A percentile compares a stretch with the other conserved stretches of the same genome.
phyloP scores from a whole-genome alignment of 2,329 filamentous ascomycete species.

The Gaeumannomyces tritici region DNA sequence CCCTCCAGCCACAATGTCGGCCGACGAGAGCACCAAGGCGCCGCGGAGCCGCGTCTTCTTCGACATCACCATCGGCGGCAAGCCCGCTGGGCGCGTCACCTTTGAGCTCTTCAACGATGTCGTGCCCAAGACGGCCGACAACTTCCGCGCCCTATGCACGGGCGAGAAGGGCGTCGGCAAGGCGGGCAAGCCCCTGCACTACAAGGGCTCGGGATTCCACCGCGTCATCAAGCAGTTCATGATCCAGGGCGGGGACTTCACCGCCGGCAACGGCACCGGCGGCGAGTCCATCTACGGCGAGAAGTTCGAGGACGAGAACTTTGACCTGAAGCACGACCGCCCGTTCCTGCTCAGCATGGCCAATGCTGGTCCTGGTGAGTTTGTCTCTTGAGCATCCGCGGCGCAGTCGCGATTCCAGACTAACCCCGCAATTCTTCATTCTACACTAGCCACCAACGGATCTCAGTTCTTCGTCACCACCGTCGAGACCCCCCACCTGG shows the following conservation, averaged over 20 bases:
- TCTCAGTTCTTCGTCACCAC: conserved; percentile 98
- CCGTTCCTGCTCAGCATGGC: conserved; percentile 96
- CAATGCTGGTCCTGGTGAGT: conserved; percentile 81
- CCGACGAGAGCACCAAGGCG: conserved; percentile 35
- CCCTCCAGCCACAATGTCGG: conserved; percentile 23
- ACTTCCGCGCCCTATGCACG: conserved; percentile 90
- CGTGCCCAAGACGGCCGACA: conserved; percentile 91
- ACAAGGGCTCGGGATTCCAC: conserved; percentile 90
- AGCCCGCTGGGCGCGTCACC: conserved; percentile 64
- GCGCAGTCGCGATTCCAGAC: not conserved
- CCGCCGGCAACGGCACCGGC: conserved; percentile 84
- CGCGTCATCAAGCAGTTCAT: conserved; percentile 98
- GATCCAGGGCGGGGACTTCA: conserved; percentile 98
- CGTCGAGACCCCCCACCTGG: conserved; percentile 85
- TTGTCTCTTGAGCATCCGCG: not conserved
- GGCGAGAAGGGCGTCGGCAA: conserved; percentile 85
- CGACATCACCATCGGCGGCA: conserved; percentile 74
- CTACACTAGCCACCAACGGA: conserved; percentile 68
- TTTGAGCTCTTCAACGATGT: conserved; percentile 74
- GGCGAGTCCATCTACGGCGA: conserved; percentile 96
- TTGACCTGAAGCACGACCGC: conserved; percentile 80
- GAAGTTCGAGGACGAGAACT: conserved; percentile 97
- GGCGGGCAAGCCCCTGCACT: conserved; percentile 76
- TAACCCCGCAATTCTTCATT: not conserved
- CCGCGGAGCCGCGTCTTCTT: conserved; percentile 77